A percentile compares a stretch with the other conserved stretches of the same genome.
phyloP scores from a whole-genome alignment of 2,329 filamentous ascomycete species.

The Cladosporium velox region DNA sequence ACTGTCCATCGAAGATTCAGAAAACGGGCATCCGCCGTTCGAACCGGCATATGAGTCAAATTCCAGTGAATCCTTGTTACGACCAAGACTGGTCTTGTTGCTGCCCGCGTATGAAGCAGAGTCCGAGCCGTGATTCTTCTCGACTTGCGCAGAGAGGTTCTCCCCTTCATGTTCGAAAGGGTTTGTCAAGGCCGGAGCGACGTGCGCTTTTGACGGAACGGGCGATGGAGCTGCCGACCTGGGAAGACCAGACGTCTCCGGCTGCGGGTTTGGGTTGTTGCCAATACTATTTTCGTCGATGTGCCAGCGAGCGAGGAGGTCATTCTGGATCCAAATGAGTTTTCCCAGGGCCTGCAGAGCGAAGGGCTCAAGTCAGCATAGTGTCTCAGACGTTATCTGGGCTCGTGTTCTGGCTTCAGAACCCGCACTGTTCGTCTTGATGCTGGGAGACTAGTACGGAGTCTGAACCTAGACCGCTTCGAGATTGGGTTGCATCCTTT shows the following conservation, averaged over 20 bases:
- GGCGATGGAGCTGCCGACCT: slow-evolving; percentile 9
- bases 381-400: too few species aligned
- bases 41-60: background rate
- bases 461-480: too few species aligned
- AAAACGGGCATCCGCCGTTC: slow-evolving; percentile 14
- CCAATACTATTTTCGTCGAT: slow-evolving; percentile 18
- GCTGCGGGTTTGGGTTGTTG: background rate
- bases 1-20: slow-evolving; percentile 2
- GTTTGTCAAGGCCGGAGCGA: background rate
- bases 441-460: too few species aligned
- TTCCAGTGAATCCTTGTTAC: slow-evolving; percentile 13
- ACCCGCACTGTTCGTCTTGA: too few species aligned
- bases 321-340: slow-evolving; percentile 86
- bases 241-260: background rate
- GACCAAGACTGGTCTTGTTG: slow-evolving; percentile 17
- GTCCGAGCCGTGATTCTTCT: background rate
- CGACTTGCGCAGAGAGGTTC: background rate
- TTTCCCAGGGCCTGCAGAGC: slow-evolving; percentile 63
- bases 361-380: too few species aligned
- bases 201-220: background rate
- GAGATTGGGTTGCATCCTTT: too few species aligned
- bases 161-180: background rate
- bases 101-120: slow-evolving; percentile 13
- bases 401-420: too few species aligned
- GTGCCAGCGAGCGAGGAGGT: slow-evolving; percentile 82